Evolutionary conservation across 2,329 filamentous ascomycete species (phyloP).

Genomic region (Cryphonectria parasitica): DNA sequence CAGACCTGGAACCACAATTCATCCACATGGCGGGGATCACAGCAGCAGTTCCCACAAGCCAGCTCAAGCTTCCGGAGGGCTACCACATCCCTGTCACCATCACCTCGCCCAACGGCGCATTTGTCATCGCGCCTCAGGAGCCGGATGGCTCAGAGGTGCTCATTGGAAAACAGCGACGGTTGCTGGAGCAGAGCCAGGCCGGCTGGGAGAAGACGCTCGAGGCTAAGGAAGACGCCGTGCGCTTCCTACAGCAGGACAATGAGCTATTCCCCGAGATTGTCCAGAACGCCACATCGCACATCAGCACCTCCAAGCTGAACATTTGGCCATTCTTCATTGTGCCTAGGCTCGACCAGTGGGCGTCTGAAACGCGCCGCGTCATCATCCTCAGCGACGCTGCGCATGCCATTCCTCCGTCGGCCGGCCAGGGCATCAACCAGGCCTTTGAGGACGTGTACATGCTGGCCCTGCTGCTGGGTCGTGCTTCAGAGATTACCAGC

Average conservation of each 20-base stretch:
- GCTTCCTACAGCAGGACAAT: conserved; percentile 40
- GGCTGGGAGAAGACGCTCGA: conserved; percentile 47
- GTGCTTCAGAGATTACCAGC: conserved; percentile 28
- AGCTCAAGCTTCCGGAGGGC: conserved; percentile 40
- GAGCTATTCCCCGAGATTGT: conserved; percentile 44
- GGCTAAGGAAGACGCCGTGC: conserved; percentile 45
- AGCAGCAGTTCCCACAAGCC: conserved; percentile 38
- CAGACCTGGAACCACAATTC: conserved; percentile 53
- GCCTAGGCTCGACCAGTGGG: conserved; percentile 51
- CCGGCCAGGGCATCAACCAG: conserved; percentile 52
- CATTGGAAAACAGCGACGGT: conserved; percentile 49
- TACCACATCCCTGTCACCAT: conserved; percentile 49
- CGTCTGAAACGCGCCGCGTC: conserved; percentile 42
- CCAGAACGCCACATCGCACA: conserved; percentile 38
- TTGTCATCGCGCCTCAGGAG: conserved; percentile 54
- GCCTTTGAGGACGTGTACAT: conserved; percentile 52
- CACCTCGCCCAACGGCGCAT: conserved; percentile 49
- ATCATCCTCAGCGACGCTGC: conserved; percentile 54
- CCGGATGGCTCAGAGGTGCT: conserved; percentile 53
- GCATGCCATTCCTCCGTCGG: conserved; percentile 52
- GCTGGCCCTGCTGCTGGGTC: conserved; percentile 45
- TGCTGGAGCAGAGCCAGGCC: conserved; percentile 42
- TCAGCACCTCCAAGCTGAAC: conserved; percentile 42
- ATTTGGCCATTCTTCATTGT: conserved; percentile 56
- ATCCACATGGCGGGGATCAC: conserved; percentile 49